Evolutionary conservation across 73 alveolate species (phyloP), one percentile per base, ranked within the genome.

Genomic region (Paramecium octaurelia): DNA sequence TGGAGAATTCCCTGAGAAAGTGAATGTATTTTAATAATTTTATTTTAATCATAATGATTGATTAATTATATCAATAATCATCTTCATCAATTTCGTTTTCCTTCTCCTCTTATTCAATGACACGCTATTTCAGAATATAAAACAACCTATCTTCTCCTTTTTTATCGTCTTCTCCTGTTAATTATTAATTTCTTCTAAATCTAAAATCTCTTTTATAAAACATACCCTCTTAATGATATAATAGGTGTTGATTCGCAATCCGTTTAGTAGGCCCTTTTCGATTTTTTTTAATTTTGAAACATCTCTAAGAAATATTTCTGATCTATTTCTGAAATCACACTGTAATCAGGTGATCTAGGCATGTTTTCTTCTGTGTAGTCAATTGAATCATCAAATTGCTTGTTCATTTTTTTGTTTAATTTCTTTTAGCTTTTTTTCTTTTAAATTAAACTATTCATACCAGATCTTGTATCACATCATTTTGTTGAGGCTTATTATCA

Each of bases 1-100:
- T 94, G 24, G 97, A 95, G 91, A 95, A 59, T 46, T 85, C 93
- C 21, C 58, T 95, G 60, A 58, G 95, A 90, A 58, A 35, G 24
- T 68, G 85, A 68, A n/a, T 54, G 31, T 14, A 54, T 54, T 4
- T 16, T 18, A 18, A 5, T 4, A 18, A 54, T 18, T 54, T 54
- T 1, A 54, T 54, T 18, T 16, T n/a, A 54, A 54, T 54, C 69
- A 54, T 54, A 54, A 54, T 54, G 0, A 4, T 54, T 54, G 9
- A 20, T 27, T 14, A 27, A 34, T 64, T 64, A 64, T 7, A 31
- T 64, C 84, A 64, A 64, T 64, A 31, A 31, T 27, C 42, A 34
- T 64, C 84, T 64, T 64, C 42, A 64, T 64, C 84, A 64, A 12
- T 24, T 31, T 64, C 84, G n/a, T 64, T 64, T 27, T 64, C 84